Percentiles rank a stretch among this genome's conserved stretches.
Evolutionary conservation across 306 rosid species (phyloP).

Genomic region (Canavalia ensiformis): DNA sequence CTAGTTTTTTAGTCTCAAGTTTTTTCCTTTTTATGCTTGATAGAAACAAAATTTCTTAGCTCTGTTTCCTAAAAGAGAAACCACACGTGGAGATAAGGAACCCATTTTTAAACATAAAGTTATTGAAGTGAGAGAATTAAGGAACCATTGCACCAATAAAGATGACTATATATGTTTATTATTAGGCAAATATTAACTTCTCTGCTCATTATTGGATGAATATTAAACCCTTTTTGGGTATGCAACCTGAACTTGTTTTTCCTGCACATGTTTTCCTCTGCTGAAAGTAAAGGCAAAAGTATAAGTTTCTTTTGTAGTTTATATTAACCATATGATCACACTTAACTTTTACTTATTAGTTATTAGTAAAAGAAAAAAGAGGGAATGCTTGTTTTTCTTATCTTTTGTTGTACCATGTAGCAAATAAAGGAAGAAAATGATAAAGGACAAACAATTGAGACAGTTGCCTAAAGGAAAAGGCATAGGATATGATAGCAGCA

Average conservation of each 20-base stretch:
- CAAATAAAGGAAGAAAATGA: conserved; percentile 35
- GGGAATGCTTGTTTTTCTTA: not conserved
- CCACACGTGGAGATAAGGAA: too few species aligned
- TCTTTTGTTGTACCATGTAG: not conserved
- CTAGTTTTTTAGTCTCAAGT: not conserved
- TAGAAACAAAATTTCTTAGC: too few species aligned
- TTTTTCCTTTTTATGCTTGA: not conserved
- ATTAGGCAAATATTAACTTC: not conserved
- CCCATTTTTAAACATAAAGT: too few species aligned
- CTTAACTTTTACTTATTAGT: not conserved
- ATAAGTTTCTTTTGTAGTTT: not conserved
- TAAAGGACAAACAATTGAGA: conserved; percentile 23
- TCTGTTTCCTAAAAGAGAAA: too few species aligned
- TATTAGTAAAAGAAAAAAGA: not conserved
- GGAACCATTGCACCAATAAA: too few species aligned
- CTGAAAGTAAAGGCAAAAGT: not conserved
- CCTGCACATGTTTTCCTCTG: not conserved
- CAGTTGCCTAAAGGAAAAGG: conserved; percentile 35
- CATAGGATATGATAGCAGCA: not conserved
- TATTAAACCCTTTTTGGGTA: not conserved
- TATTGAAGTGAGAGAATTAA: too few species aligned
- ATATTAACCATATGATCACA: not conserved
- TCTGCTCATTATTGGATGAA: not conserved
- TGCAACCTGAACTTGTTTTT: not conserved
- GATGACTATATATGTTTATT: too few species aligned